Conservation (phyloP, 306 rosid genomes). For the cucumber (Cucumis sativus) region Cucumber_9930_V3 NC_026657.2:1011001-1011500, state of each 20-base stretch:
- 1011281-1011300: slow-evolving; percentile 86
- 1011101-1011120: slow-evolving; percentile 10
- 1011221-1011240: slow-evolving; percentile 58
- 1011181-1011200: slow-evolving; percentile 69
- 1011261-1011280: slow-evolving; percentile 59
- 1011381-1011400: slow-evolving; percentile 62
- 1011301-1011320: slow-evolving; percentile 97
- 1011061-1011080: slow-evolving; percentile 69
- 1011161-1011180: slow-evolving; percentile 51
- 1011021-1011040: slow-evolving; percentile 4
- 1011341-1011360: slow-evolving; percentile 70
- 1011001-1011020: background rate
- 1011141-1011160: background rate
- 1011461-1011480: background rate
- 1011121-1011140: background rate
- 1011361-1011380: slow-evolving; percentile 46
- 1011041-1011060: slow-evolving; percentile 58
- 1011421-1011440: slow-evolving; percentile 92
- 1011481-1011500: background rate
- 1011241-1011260: slow-evolving; percentile 51
- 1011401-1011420: slow-evolving; percentile 74
- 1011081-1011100: slow-evolving; percentile 73
- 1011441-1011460: background rate
- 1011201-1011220: slow-evolving; percentile 75
- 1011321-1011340: slow-evolving; percentile 72